Evolutionary conservation across 108 stramenopile species (phyloP), one percentile per base, ranked within the genome.

Genomic region (Nitzschia sp.): DNA sequence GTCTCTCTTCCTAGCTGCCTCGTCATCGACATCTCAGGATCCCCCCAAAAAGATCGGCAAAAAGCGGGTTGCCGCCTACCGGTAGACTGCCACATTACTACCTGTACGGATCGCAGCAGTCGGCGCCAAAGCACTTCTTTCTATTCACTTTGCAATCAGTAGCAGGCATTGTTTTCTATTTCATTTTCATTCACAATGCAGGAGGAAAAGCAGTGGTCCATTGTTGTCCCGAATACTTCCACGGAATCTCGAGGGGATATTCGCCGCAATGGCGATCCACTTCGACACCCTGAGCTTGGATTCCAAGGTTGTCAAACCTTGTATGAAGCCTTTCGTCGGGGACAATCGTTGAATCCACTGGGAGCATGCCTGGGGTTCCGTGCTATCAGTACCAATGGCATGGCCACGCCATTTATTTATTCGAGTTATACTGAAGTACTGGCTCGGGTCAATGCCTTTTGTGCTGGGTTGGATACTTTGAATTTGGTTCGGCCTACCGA

Each of bases 341-440:
- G 93, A 23, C 72, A 76, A 26, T 59, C 66, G 18, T 42, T 94
- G 27, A 91, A 92, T 66, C 93, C 93, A 23, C 71, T 91, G 5
- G 93, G 90, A 18, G 86, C 93, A 3, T 92, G 89, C 46, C 61
- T 94, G 30, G 93, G 93, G 25, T 94, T 85, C 67, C 87, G 93
- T 19, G 90, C 90, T 9, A 77, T 85, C 15, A 72, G 70, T 31
- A 85, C 84, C 62, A 87, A 65, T 55, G 90, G 90, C 36, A 79
- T 85, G 51, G 87, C 93, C 17, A 94, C 93, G n/a, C 93, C 93
- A 28, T 94, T 65, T 56, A 89, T 94, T 26, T 94, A 92, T 56
- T 76, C 71, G 3, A 86, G 83, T 62, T 94, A 94, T 56, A 80
- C 90, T 21, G 93, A 94, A 75, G 72, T 75, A 26, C 60, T 94